Conservation (phyloP, 2,329 filamentous ascomycete species). For the Pseudogymnoascus sp. region DNA sequence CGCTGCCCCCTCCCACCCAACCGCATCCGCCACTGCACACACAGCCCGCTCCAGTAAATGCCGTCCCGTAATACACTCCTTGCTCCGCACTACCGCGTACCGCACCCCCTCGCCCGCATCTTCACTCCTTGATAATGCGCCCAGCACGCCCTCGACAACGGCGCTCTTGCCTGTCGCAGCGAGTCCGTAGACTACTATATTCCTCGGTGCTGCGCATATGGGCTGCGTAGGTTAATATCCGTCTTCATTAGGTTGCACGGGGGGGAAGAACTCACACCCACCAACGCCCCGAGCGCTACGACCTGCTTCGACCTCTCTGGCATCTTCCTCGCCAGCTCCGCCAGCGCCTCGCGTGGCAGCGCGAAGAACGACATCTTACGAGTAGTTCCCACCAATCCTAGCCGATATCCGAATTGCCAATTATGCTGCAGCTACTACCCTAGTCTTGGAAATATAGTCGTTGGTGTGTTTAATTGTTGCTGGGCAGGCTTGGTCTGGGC, state of each 20-base stretch:
- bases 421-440: background rate
- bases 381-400: too few species aligned
- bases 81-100: conserved; percentile 57
- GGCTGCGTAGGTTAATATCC: background rate
- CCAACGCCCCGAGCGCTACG: background rate
- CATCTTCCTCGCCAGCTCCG: background rate
- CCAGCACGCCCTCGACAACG: conserved; percentile 56
- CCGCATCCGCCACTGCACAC: conserved; percentile 46
- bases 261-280: background rate
- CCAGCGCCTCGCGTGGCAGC: background rate
- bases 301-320: background rate
- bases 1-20: conserved; percentile 42
- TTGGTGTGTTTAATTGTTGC: background rate
- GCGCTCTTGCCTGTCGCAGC: conserved; percentile 81
- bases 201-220: conserved; percentile 26
- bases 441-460: background rate
- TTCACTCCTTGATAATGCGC: conserved; percentile 36
- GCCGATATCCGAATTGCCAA: too few species aligned
- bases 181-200: conserved; percentile 74
- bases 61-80: conserved; percentile 69
- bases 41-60: conserved; percentile 69
- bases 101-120: conserved; percentile 38
- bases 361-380: background rate
- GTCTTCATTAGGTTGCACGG: background rate
- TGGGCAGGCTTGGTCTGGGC: background rate